Evolutionary conservation across 352 stramenopile genomes (phyloP).

Genomic region (Globisporangium polare): DNA sequence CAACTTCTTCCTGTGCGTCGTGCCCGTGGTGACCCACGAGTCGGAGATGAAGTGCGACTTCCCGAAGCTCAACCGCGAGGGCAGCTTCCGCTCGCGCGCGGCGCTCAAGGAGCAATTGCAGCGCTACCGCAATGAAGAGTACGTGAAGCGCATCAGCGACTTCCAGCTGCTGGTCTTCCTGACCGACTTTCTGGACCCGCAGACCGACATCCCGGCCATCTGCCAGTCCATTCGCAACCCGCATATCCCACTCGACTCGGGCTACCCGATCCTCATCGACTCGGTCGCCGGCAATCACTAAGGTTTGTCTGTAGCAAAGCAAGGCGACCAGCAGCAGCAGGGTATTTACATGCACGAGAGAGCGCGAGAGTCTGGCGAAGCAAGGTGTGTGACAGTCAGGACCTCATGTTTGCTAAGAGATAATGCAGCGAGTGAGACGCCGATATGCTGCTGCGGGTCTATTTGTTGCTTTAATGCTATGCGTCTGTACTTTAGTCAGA

Average conservation of each 20-base stretch:
- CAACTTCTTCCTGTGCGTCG: conserved; percentile 97
- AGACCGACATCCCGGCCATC: conserved; percentile 91
- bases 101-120: conserved; percentile 93
- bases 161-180: conserved; percentile 97
- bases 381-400: too few relatives aligned
- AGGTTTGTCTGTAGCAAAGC: too few relatives aligned
- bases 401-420: too few relatives aligned
- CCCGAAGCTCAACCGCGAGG: conserved; percentile 91
- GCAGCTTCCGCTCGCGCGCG: conserved; percentile 71
- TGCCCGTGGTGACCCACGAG: conserved; percentile 94
- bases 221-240: conserved; percentile 88
- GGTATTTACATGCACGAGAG: too few relatives aligned
- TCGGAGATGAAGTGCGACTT: conserved; percentile 92
- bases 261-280: too few relatives aligned
- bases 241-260: conserved; percentile 88
- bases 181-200: conserved; percentile 89
- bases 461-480: too few relatives aligned
- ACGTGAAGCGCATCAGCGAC: conserved; percentile 92
- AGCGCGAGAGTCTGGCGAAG: too few relatives aligned
- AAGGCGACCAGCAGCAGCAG: too few relatives aligned
- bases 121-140: conserved; percentile 51
- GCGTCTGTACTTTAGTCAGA: too few relatives aligned
- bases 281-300: too few relatives aligned
- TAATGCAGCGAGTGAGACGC: too few relatives aligned
- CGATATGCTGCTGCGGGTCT: too few relatives aligned